Base-by-base conservation (phyloP, 176 grass and related monocot species). In the Avena sativa region DNA sequence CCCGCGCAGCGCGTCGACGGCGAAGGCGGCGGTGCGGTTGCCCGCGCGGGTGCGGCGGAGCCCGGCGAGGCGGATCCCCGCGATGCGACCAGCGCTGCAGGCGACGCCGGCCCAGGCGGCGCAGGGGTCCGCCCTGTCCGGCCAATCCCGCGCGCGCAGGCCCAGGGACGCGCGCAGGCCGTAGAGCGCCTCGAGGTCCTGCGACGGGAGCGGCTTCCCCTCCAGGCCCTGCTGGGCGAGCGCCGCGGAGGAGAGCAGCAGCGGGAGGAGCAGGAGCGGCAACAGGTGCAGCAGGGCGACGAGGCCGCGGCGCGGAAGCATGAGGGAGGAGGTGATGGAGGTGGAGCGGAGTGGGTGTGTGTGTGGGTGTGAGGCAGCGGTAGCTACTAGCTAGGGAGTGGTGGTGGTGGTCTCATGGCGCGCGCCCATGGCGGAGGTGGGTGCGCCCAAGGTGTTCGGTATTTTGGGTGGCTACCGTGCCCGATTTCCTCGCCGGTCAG, bases 141-240 rank as follows among this genome's bases (percentile, higher is more conserved):
- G 93, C 97, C 92, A 98, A 55, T 98, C 80, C 12, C 66, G 21
- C 32, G 90, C 90, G 5, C 87, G 87, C 75, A 99, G 76, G 32
- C 90, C 85, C 13, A 99, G 92, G 13, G 97, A 93, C 17, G 79
- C 89, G n/a, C 97, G 92, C 71, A 98, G 89, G 44, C 72, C 89
- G 87, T 86, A 50, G 4, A 99, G 86, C 71, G 84, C 80, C 8
- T 30, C 50, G 20, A 44, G 56, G 83, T 99, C 97, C 71, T 84
- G 79, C 13, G 4, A 30, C 43, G 0, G 68, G 71, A 92, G 74
- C 74, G 67, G 67, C 52, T 73, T 71, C 48, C 23, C 40, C 43
- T 66, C 30, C 30, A 2, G 78, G 65, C 48, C 69, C 62, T 25
- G 26, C 1, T 67, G 76, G 8, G 81, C 86, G 20, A 23, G 34